Percentiles rank a stretch among this genome's conserved stretches.
These are phyloP conservation scores for Tulasnella sp. DNA, from an alignment of 768 basidiomycete genomes.

Conservation along the genomic window DNA sequence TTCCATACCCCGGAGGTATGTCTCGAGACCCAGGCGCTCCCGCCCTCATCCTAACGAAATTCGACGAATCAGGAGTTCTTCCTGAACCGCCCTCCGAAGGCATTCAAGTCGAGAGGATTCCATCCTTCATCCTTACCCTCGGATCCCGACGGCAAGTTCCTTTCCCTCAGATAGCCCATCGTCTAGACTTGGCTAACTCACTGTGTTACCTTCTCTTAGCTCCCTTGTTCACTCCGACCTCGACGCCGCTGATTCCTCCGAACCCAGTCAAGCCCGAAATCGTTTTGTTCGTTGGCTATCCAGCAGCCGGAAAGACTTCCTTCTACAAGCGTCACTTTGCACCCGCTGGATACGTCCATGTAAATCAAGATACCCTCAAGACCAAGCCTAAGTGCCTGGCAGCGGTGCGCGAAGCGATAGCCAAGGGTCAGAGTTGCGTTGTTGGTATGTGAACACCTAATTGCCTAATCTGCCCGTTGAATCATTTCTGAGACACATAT, in stretches of 20 bases:
- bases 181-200: constrained; percentile 43
- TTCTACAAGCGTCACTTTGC: constrained; percentile 71
- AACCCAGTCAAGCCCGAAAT: constrained; percentile 41
- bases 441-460: constrained; percentile 52
- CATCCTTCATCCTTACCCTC: constrained; percentile 48
- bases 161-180: constrained; percentile 8
- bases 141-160: constrained; percentile 32
- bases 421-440: constrained; percentile 61
- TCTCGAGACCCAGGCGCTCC: constrained; percentile 16
- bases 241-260: constrained; percentile 37
- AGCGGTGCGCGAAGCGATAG: constrained; percentile 53
- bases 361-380: constrained; percentile 82
- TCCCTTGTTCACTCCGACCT: constrained; percentile 45
- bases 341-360: constrained; percentile 64
- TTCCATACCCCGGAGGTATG: constrained; percentile 84
- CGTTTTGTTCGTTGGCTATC: constrained; percentile 59
- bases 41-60: neutral
- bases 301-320: constrained; percentile 73
- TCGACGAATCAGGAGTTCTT: constrained; percentile 69
- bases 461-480: neutral
- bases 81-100: constrained; percentile 45
- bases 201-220: constrained; percentile 40
- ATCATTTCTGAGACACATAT: neutral
- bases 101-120: constrained; percentile 63
- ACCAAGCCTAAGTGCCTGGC: constrained; percentile 72